Conservation (phyloP, 179 eudicot genomes). For the Beta lomatogona region DNA sequence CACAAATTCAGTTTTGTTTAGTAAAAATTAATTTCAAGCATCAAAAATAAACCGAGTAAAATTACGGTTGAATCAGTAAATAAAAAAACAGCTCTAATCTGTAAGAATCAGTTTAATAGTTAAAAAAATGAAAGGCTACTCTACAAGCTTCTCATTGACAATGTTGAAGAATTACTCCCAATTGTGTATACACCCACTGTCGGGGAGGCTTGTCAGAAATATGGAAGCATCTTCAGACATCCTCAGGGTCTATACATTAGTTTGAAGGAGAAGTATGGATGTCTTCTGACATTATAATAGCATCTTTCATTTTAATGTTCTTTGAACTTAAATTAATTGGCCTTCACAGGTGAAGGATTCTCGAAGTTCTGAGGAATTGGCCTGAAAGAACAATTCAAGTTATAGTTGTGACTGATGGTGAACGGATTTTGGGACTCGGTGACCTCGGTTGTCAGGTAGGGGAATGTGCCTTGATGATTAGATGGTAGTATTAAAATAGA, state of each 20-base stretch:
- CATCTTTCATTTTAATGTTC: neutral
- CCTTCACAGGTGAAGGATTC: slow-evolving; percentile 73
- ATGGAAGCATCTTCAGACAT: slow-evolving; percentile 82
- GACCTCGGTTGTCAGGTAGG: slow-evolving; percentile 96
- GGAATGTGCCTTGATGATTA: slow-evolving; percentile 1
- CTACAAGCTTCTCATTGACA: slow-evolving; percentile 93
- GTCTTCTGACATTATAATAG: neutral
- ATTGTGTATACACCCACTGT: slow-evolving; percentile 94
- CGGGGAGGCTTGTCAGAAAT: slow-evolving; percentile 98
- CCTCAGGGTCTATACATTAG: slow-evolving; percentile 95
- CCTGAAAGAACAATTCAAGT: slow-evolving; percentile 90
- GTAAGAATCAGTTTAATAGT: no score
- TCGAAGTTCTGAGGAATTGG: slow-evolving; percentile 89
- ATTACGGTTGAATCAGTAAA: no score
- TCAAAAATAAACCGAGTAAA: no score
- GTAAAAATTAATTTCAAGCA: no score
- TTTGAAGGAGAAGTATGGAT: slow-evolving; percentile 84
- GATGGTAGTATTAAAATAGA: neutral
- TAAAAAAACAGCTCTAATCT: no score
- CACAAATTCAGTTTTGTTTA: no score
- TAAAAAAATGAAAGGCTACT: slow-evolving; percentile 72
- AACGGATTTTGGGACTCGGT: slow-evolving; percentile 91
- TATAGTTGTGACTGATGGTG: slow-evolving; percentile 96
- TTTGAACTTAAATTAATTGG: neutral
- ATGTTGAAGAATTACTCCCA: slow-evolving; percentile 95